Conservation (phyloP, 2,329 filamentous ascomycete species). For the Curvularia hawaiiensis region DNA sequence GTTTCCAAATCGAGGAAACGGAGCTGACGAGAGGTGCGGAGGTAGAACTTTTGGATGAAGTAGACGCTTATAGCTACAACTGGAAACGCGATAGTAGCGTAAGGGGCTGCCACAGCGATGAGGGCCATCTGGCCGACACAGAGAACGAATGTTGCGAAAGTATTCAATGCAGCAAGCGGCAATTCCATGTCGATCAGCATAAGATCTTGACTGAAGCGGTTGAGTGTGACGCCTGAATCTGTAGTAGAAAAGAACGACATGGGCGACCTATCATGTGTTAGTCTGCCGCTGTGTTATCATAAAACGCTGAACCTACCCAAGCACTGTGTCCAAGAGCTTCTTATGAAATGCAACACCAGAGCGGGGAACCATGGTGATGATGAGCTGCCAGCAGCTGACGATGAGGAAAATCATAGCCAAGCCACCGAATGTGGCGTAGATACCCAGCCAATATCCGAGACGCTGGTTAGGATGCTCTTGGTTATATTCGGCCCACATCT, state of each 20-base stretch:
- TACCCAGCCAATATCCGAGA: slow-evolving; percentile 42
- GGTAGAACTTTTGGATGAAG: slow-evolving; percentile 53
- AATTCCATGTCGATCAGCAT: slow-evolving; percentile 54
- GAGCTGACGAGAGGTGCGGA: slow-evolving; percentile 55
- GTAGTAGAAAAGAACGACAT: slow-evolving; percentile 52
- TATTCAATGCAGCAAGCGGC: slow-evolving; percentile 42
- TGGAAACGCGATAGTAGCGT: slow-evolving; percentile 49
- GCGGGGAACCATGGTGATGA: slow-evolving; percentile 59
- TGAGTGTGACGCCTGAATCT: slow-evolving; percentile 54
- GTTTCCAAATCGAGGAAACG: slow-evolving; percentile 60
- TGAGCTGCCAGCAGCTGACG: slow-evolving; percentile 51
- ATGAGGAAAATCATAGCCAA: slow-evolving; percentile 36
- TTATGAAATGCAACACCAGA: slow-evolving; percentile 58
- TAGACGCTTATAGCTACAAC: slow-evolving; percentile 47
- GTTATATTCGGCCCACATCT: slow-evolving; percentile 55
- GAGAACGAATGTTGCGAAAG: slow-evolving; percentile 43
- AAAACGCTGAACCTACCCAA: slow-evolving; percentile 42
- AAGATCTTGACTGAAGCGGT: slow-evolving; percentile 56
- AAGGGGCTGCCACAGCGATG: slow-evolving; percentile 49
- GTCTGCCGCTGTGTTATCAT: slow-evolving; percentile 2
- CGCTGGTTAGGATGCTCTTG: slow-evolving; percentile 44
- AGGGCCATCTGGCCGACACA: slow-evolving; percentile 43
- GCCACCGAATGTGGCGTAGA: slow-evolving; percentile 39
- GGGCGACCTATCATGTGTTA: slow-evolving; percentile 38
- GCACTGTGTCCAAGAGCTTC: slow-evolving; percentile 54